phyloP scores from a whole-genome alignment of 2,329 filamentous ascomycete genomes.

The Colletotrichum karsti region DNA sequence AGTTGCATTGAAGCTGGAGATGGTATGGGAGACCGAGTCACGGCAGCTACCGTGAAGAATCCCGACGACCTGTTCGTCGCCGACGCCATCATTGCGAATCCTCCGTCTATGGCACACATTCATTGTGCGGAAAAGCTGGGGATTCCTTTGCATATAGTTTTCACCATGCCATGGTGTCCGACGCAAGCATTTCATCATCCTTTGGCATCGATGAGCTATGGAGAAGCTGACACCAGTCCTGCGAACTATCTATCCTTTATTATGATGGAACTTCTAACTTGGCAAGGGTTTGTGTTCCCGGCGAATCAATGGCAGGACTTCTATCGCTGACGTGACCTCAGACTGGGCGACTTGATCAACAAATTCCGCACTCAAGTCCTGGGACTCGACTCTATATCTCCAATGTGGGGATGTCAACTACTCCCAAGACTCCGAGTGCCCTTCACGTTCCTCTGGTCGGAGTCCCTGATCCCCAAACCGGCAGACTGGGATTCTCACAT shows the following conservation, averaged over 20 bases:
- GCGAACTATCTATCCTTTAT: constrained; percentile 75
- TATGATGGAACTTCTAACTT: constrained; percentile 77
- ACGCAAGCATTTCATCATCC: constrained; percentile 77
- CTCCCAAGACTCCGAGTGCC: constrained; percentile 69
- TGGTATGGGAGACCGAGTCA: constrained; percentile 37
- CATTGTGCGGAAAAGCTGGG: constrained; percentile 59
- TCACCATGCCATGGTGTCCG: constrained; percentile 77
- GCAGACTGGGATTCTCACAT: constrained; percentile 69
- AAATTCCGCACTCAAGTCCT: constrained; percentile 70
- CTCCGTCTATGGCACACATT: constrained; percentile 60
- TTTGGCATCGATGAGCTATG: constrained; percentile 65
- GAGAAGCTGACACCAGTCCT: constrained; percentile 66
- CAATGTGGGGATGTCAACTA: constrained; percentile 73
- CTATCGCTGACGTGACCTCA: constrained; percentile 23
- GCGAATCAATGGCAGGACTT: background rate
- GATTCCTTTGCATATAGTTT: constrained; percentile 60
- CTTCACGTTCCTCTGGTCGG: constrained; percentile 77
- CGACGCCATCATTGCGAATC: constrained; percentile 63
- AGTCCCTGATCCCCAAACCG: constrained; percentile 71
- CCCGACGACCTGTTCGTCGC: constrained; percentile 56
- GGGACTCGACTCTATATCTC: constrained; percentile 70
- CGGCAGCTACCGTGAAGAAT: constrained; percentile 35
- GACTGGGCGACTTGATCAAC: constrained; percentile 76
- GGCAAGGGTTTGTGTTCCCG: constrained; percentile 67
- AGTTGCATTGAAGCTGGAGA: constrained; percentile 46